Percentiles rank a stretch among this genome's conserved stretches.
Evolutionary conservation across 352 stramenopile genomes (phyloP).

Genomic region (Phytophthora multivora): DNA sequence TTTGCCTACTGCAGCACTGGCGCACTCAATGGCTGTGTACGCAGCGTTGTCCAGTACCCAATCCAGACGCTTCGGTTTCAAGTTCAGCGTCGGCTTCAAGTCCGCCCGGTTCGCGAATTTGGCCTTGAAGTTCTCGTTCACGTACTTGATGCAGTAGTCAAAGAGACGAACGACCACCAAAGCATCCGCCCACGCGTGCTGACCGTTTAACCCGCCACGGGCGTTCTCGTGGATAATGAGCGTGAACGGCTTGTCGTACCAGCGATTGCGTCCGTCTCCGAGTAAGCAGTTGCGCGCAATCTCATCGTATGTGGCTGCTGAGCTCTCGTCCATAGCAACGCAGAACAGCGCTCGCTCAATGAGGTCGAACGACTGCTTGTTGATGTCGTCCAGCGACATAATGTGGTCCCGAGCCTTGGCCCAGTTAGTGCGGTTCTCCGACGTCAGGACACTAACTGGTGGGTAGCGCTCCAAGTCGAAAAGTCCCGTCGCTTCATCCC

Average conservation of each 20-base stretch:
- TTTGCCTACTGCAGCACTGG: slow-evolving; percentile 90
- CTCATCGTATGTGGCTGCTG: slow-evolving; percentile 81
- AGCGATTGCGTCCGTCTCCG: slow-evolving; percentile 94
- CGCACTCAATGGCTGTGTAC: slow-evolving; percentile 84
- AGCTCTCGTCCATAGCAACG: slow-evolving; percentile 92
- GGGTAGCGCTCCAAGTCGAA: slow-evolving; percentile 88
- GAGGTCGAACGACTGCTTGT: slow-evolving; percentile 91
- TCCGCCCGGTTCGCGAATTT: slow-evolving; percentile 80
- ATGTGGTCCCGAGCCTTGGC: slow-evolving; percentile 90
- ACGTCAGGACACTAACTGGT: slow-evolving; percentile 94
- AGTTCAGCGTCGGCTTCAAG: slow-evolving; percentile 61
- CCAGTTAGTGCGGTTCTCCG: slow-evolving; percentile 95
- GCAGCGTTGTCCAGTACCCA: slow-evolving; percentile 87
- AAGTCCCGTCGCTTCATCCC: slow-evolving; percentile 82
- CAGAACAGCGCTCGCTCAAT: slow-evolving; percentile 94
- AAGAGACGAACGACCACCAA: slow-evolving; percentile 95
- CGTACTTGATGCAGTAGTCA: slow-evolving; percentile 94
- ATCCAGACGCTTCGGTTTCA: slow-evolving; percentile 76
- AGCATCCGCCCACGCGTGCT: slow-evolving; percentile 98
- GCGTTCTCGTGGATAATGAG: slow-evolving; percentile 97
- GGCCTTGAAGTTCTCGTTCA: slow-evolving; percentile 91
- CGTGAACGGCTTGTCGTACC: slow-evolving; percentile 98
- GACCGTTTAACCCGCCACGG: slow-evolving; percentile 94
- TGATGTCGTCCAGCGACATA: slow-evolving; percentile 82
- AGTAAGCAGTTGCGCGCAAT: slow-evolving; percentile 86